Evolutionary conservation across 2,329 filamentous ascomycete genomes (phyloP), one percentile per base, ranked within the genome.

Genomic region (Colletotrichum godetiae): DNA sequence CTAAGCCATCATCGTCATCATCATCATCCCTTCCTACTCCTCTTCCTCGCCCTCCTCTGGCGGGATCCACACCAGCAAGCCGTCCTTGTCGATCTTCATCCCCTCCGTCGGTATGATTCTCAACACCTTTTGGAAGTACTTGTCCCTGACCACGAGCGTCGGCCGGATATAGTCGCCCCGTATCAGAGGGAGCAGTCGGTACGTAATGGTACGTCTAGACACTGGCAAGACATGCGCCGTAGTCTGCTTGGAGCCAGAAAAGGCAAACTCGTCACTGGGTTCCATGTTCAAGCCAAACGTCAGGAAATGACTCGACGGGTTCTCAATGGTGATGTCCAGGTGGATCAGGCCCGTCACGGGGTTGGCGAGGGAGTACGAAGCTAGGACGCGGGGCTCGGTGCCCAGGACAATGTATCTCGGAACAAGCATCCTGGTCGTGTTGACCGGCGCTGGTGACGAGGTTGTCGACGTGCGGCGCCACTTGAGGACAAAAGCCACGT

Each of bases 221-320:
- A 98, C 86, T 0, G 97, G 97, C 58, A 98, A 88, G 55, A 98
- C 85, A 79, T 97, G 94, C 65, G 98, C 78, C 1, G 92, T 93
- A 13, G 91, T 92, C 76, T 93, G 88, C 84, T 98, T 98, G 2
- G 94, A 87, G 0, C 97, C 97, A 8, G 94, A 95, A 82, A 99
- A 98, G 0, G 95, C 96, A 82, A 98, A 98, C 66, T 95, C 90
- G 76, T 97, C 95, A 80, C 91, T 96, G 3, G 95, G 93, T 77
- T 99, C 96, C 95, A 99, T 97, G 31, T 88, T 91, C 61, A 98
- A 83, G 35, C 94, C 95, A 83, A 99, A 99, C 0, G 95, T 98
- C 62, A 99, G 89, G 83, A 98, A 97, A 81, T 99, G 97, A 81
- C 92, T 93, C 0, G 96, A 98, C 0, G 95, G 94, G 80, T 99